Evolutionary conservation across 495 filamentous ascomycete genomes (phyloP).

Genomic region (Thermothielavioides terrestris): DNA sequence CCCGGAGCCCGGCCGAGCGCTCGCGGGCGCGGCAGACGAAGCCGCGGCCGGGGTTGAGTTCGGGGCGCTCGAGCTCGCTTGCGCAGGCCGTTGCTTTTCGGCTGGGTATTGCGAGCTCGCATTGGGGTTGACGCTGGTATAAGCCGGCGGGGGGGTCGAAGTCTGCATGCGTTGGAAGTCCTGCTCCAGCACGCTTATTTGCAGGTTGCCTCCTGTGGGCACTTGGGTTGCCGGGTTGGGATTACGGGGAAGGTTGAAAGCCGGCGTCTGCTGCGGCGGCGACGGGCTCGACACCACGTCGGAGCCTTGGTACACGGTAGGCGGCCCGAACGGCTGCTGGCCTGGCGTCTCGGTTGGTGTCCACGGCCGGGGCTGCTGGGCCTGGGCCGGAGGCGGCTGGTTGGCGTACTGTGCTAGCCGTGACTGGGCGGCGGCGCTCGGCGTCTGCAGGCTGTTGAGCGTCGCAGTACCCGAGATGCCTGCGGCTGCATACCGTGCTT

Average conservation of each 20-base stretch:
- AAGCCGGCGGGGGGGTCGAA: constrained; percentile 83
- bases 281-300: constrained; percentile 41
- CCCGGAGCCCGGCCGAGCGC: background rate
- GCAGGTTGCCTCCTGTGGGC: constrained; percentile 24
- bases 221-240: constrained; percentile 21
- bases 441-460: constrained; percentile 67
- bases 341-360: constrained; percentile 91
- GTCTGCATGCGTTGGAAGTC: constrained; percentile 85
- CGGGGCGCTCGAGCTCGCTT: constrained; percentile 31
- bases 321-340: constrained; percentile 81
- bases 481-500: constrained; percentile 79
- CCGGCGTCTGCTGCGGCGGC: constrained; percentile 20
- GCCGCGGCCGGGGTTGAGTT: constrained; percentile 18
- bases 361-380: constrained; percentile 67
- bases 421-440: constrained; percentile 73
- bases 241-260: constrained; percentile 25
- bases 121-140: constrained; percentile 63
- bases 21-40: background rate
- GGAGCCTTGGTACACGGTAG: constrained; percentile 83
- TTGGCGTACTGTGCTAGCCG: constrained; percentile 63
- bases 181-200: constrained; percentile 64
- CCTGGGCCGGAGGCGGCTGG: constrained; percentile 17
- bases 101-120: constrained; percentile 53
- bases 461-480: constrained; percentile 81
- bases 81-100: constrained; percentile 56